These are phyloP conservation scores for Rhodotorula kratochvilovae DNA, from an alignment of 768 basidiomycete species.

Conservation along the genomic window DNA sequence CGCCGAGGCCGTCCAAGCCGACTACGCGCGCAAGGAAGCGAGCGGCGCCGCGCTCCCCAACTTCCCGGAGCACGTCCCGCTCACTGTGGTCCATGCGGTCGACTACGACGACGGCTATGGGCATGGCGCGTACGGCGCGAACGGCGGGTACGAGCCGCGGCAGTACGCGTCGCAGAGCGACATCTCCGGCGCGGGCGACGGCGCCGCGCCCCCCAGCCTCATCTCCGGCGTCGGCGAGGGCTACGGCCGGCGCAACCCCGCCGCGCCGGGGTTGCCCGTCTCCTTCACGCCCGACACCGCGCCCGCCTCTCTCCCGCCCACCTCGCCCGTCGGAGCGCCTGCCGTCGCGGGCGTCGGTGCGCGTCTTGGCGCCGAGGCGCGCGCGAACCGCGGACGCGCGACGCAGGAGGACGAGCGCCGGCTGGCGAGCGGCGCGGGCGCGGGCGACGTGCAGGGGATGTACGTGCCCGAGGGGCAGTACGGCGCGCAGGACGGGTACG, in stretches of 20 bases:
- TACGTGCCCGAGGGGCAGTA: constrained; percentile 2
- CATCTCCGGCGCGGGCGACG: background rate
- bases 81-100: constrained; percentile 8
- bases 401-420: background rate
- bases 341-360: constrained; percentile 2
- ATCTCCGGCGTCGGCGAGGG: constrained; percentile 45
- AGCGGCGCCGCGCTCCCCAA: constrained; percentile 9
- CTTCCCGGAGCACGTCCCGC: constrained; percentile 32
- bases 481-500: background rate
- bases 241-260: constrained; percentile 23
- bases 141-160: background rate
- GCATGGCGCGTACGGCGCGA: background rate
- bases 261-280: constrained; percentile 9
- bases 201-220: constrained; percentile 36
- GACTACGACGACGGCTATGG: constrained; percentile 9
- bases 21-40: background rate
- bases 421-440: background rate
- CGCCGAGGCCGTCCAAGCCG: constrained; percentile 20
- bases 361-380: constrained; percentile 17
- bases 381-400: constrained; percentile 17
- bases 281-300: constrained; percentile 3
- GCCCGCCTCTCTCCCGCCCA: background rate
- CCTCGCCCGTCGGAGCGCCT: background rate
- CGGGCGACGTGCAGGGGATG: constrained; percentile 18
- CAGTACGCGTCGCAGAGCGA: background rate